Evolutionary conservation across 2,329 filamentous ascomycete genomes (phyloP), one percentile per base, ranked within the genome.

Genomic region (Ophiosphaerella herpotricha): DNA sequence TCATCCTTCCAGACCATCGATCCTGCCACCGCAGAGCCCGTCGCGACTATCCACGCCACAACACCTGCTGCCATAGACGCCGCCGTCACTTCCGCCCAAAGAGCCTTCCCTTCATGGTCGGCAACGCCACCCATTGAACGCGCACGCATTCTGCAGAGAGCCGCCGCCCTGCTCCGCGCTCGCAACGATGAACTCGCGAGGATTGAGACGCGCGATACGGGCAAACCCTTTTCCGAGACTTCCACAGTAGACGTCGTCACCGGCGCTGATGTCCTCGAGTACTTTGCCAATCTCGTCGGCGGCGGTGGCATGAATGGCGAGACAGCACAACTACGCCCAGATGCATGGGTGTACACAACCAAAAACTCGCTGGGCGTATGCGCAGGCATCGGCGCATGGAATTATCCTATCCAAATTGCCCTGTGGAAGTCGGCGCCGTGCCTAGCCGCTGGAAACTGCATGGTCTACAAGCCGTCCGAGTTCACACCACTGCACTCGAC

Each of bases 381-480:
- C 70, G 91, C 84, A 12, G 91, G 89, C 49, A 95, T 95, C 59
- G 91, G 90, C 47, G 91, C 91, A 12, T 95, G 90, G 90, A 95
- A 95, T 75, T 95, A 95, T 69, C 91, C 91, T 11, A 89, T 95
- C 57, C 90, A 95, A 72, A 95, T 95, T 26, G 90, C 90, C 7
- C 79, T 95, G 1, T 95, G 90, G 90, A 95, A 95, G 74, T 91
- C 89, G 1, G 90, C 88, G 0, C 89, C 91, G 0, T 94, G 90
- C 63, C 80, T 95, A 12, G 90, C 90, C 3, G 90, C 90, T 1
- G 90, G 90, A 16, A 95, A 95, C 75, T 90, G 87, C 67, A 92
- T 95, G 88, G 84, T 95, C 38, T 95, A 95, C 77, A 95, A 95
- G 75, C 89, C 90, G 7, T 92, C 88, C 59, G 91, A 95, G 77